phyloP scores from a whole-genome alignment of 768 basidiomycete genomes.

The Leucogyrophana mollusca region DNA sequence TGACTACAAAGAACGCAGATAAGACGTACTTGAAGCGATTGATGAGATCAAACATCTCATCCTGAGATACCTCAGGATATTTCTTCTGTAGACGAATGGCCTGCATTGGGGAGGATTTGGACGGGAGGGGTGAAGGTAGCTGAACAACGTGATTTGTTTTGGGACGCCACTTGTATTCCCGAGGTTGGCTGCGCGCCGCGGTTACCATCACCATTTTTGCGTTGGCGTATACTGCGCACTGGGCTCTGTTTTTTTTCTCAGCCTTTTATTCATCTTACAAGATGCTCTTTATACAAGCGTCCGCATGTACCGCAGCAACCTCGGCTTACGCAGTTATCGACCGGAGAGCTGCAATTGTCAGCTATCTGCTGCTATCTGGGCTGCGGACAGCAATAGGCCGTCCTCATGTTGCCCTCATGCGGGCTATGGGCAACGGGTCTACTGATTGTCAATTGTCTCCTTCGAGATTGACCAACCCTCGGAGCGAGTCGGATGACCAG shows the following conservation, averaged over 20 bases:
- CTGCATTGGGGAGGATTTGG: slow-evolving; percentile 53
- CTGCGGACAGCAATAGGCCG: neutral
- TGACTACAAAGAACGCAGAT: neutral
- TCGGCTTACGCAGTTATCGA: neutral
- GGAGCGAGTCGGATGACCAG: too few relatives aligned
- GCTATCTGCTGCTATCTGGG: neutral
- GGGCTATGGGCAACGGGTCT: too few relatives aligned
- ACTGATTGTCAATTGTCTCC: too few relatives aligned
- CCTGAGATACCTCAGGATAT: slow-evolving; percentile 85
- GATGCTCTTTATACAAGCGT: neutral
- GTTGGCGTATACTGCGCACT: neutral
- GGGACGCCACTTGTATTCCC: neutral
- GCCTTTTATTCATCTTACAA: neutral
- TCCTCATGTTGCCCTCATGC: neutral
- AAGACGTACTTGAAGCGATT: slow-evolving; percentile 90
- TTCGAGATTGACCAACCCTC: too few relatives aligned
- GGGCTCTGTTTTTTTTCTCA: neutral
- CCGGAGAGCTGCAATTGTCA: neutral
- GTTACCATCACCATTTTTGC: slow-evolving; percentile 9
- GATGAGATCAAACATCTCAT: slow-evolving; percentile 94
- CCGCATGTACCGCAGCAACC: neutral
- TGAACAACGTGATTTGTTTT: slow-evolving; percentile 3
- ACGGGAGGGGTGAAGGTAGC: slow-evolving; percentile 7
- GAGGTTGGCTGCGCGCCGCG: slow-evolving; percentile 7
- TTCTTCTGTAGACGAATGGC: slow-evolving; percentile 87